Conservation (phyloP, 2,329 filamentous ascomycete genomes). For the Paecilomyces fulvus region DNA sequence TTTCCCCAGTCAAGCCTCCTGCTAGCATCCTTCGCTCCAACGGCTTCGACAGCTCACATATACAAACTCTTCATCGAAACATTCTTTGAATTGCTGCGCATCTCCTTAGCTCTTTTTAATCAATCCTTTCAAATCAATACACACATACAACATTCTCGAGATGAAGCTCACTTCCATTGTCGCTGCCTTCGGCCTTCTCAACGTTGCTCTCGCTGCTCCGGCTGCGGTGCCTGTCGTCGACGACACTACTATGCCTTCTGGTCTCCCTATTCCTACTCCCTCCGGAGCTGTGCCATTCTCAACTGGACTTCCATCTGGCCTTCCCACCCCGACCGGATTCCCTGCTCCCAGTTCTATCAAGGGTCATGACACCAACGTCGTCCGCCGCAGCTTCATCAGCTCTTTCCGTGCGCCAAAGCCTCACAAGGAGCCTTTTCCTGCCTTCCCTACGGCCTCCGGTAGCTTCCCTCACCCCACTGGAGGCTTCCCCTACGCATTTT, state of each 20-base stretch:
- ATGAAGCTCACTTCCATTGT: neutral
- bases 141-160: neutral
- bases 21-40: neutral
- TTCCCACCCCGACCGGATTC: neutral
- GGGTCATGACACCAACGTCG: neutral
- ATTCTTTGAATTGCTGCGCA: neutral
- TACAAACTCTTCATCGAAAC: neutral
- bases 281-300: neutral
- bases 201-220: neutral
- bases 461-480: neutral
- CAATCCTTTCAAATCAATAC: neutral
- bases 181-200: neutral
- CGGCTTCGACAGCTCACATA: neutral
- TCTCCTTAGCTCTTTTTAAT: neutral
- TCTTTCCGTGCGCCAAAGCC: neutral
- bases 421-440: neutral
- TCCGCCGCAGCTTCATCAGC: neutral
- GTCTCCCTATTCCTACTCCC: neutral
- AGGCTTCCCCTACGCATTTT: neutral
- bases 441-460: neutral
- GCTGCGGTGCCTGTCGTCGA: neutral
- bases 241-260: neutral
- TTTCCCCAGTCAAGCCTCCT: neutral
- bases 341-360: neutral
- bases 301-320: neutral